These are phyloP conservation scores for Sparassis latifolia DNA, from an alignment of 1,284 basidiomycete species.

Conservation along the genomic window DNA sequence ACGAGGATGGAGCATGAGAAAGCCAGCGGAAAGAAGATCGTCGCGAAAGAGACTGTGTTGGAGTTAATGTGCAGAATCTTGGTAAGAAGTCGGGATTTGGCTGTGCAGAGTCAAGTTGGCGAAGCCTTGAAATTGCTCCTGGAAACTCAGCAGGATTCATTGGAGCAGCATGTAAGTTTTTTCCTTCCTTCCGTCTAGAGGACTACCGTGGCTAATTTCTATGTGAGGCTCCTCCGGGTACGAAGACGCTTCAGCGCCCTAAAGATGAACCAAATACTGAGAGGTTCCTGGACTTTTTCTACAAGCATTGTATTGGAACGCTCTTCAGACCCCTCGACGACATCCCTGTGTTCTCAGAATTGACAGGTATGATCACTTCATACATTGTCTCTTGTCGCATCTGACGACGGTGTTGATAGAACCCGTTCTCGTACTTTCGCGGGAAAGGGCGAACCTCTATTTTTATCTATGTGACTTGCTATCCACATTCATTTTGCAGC, in stretches of 20 bases:
- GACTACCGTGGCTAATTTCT: neutral
- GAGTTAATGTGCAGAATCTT: slow-evolving; percentile 74
- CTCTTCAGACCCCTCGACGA: slow-evolving; percentile 79
- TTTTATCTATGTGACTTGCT: slow-evolving; percentile 87
- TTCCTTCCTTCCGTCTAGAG: too few species aligned
- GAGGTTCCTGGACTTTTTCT: slow-evolving; percentile 89
- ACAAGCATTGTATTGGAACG: slow-evolving; percentile 68
- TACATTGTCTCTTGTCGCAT: neutral
- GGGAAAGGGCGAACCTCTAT: slow-evolving; percentile 73
- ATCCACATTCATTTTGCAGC: slow-evolving; percentile 83
- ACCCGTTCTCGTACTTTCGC: slow-evolving; percentile 45
- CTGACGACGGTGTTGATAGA: slow-evolving; percentile 31
- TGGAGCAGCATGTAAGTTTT: slow-evolving; percentile 23
- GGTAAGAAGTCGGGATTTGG: slow-evolving; percentile 75
- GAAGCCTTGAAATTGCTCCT: slow-evolving; percentile 86
- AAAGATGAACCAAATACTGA: slow-evolving; percentile 86
- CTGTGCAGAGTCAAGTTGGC: slow-evolving; percentile 85
- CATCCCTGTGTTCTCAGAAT: slow-evolving; percentile 69
- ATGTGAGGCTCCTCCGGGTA: slow-evolving; percentile 17
- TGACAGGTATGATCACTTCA: slow-evolving; percentile 40
- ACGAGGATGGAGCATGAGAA: slow-evolving; percentile 58
- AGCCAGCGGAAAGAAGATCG: slow-evolving; percentile 44
- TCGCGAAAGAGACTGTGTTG: slow-evolving; percentile 68
- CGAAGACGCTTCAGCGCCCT: slow-evolving; percentile 42
- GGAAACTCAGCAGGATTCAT: slow-evolving; percentile 51